Evolutionary conservation across 23 red algal genomes (phyloP), one percentile per base, ranked within the genome.

Genomic region (Gracilariopsis chorda): DNA sequence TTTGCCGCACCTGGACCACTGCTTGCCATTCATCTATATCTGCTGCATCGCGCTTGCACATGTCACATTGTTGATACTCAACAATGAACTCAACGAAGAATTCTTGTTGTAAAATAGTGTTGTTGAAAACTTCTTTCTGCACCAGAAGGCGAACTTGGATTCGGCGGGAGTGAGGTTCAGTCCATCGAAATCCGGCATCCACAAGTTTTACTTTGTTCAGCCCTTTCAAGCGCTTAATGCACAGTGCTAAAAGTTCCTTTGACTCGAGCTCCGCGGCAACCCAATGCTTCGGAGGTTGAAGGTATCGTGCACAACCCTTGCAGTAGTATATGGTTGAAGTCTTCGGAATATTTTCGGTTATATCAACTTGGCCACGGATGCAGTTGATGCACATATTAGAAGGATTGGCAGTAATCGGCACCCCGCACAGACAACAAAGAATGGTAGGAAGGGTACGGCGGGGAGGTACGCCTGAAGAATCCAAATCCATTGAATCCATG

Each of bases 1-100:
- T 93, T 82, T 99, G 97, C 27, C 97, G 88, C 51, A 91, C 83
- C 81, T 99, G 97, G n/a, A 99, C 97, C 17, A 99, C 97, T 55
- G 97, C 97, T 60, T 93, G 76, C 97, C 97, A 99, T 55, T 94
- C 93, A 78, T 99, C 97, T 9, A 99, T 95, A 43, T 99, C 95
- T 9, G 97, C 97, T 6, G 97, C 94, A 40, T 99, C 94, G 10
- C 93, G 87, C 77, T 95, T 81, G 87, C 97, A 99, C 76, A 89
- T 90, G 44, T 93, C 90, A 57, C 97, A 99, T 52, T 99, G 97
- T 67, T 96, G 93, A 56, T 95, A 93, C 36, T 94, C 86, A 2
- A 99, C 97, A 4, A 91, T 37, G 80, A 94, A 99, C 65, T 96
- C 97, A 30, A 99, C 93, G 43, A 96, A 60, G 47, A 99, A 99